Percentiles rank a stretch among this genome's conserved stretches.
These are phyloP conservation scores for Amniculicola lignicola DNA, from an alignment of 495 filamentous ascomycete species.

Conservation along the genomic window DNA sequence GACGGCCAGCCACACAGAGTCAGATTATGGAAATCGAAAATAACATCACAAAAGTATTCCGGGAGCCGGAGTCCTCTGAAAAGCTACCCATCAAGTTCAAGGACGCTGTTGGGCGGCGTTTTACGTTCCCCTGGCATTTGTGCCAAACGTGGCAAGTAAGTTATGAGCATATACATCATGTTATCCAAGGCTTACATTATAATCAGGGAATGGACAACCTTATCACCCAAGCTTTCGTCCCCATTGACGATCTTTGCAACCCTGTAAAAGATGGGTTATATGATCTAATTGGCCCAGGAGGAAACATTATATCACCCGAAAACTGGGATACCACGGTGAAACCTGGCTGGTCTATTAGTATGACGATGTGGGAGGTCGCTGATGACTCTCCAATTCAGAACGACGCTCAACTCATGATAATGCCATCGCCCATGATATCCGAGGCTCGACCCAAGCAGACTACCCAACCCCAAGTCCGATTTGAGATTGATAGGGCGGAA, in stretches of 20 bases:
- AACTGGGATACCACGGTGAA: conserved; percentile 78
- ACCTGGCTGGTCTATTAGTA: conserved; percentile 80
- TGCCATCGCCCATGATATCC: no score
- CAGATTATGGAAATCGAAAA: no score
- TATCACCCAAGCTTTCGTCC: conserved; percentile 77
- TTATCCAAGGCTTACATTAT: background rate
- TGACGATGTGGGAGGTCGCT: conserved; percentile 99
- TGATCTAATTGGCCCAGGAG: conserved; percentile 75
- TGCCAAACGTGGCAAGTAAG: conserved; percentile 76
- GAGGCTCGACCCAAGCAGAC: no score
- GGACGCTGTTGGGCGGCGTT: conserved; percentile 81
- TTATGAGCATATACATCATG: conserved; percentile 10
- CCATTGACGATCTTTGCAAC: conserved; percentile 71
- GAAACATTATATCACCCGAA: conserved; percentile 76
- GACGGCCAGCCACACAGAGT: no score
- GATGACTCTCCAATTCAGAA: no score
- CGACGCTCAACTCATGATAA: no score
- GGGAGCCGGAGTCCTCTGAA: conserved; percentile 39
- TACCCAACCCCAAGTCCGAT: no score
- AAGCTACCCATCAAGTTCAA: conserved; percentile 69
- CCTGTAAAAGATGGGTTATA: conserved; percentile 78
- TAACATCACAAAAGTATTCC: conserved; percentile 23
- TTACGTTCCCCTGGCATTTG: conserved; percentile 73
- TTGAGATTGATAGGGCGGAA: no score
- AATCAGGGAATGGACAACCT: conserved; percentile 41